Evolutionary conservation across 192 early-diverging fungal genomes (phyloP).

Genomic region (Coemansia sp.): DNA sequence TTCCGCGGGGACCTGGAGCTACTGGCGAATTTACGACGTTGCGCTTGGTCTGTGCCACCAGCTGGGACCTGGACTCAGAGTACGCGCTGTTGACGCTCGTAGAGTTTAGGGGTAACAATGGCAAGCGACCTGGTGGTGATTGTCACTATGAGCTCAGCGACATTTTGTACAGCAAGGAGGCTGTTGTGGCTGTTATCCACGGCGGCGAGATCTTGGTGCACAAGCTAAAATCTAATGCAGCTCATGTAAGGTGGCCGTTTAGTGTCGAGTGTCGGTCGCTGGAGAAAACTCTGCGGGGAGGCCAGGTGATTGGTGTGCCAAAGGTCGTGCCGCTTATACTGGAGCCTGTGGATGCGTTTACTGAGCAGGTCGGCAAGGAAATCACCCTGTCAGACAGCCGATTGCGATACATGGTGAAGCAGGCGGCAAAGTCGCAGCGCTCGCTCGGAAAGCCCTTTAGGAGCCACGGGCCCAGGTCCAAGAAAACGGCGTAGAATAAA

Average conservation of each 20-base stretch:
- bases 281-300: neutral
- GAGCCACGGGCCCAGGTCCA: neutral
- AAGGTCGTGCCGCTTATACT: neutral
- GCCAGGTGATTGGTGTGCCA: neutral
- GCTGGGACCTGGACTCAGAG: neutral
- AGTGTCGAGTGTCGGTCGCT: neutral
- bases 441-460: neutral
- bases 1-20: neutral
- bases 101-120: neutral
- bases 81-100: neutral
- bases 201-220: slow-evolving; percentile 6
- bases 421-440: neutral
- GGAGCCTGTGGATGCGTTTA: neutral
- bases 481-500: neutral
- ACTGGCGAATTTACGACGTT: neutral
- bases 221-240: neutral
- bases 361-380: slow-evolving; percentile 8
- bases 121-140: neutral
- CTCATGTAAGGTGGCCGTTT: neutral
- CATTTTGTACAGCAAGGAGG: slow-evolving; percentile 8
- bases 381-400: slow-evolving; percentile 6
- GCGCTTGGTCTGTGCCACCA: neutral
- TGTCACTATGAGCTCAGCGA: neutral
- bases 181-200: neutral
- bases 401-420: neutral